These are phyloP conservation scores for Dissophora globulifera DNA, from an alignment of 192 early-diverging fungal genomes.

Conservation along the genomic window DNA sequence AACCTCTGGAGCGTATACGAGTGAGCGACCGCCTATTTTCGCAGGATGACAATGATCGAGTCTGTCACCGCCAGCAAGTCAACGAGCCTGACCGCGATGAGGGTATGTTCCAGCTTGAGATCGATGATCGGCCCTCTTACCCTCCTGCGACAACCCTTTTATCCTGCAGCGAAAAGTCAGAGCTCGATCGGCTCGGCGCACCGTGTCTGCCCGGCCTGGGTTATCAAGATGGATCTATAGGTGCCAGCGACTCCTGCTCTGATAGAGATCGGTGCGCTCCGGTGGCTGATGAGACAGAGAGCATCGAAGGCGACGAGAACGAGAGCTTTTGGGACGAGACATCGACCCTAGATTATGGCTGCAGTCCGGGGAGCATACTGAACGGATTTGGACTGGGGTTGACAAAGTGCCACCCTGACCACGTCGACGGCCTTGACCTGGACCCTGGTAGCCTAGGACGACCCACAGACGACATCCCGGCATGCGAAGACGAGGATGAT, in stretches of 20 bases:
- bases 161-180: neutral
- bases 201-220: neutral
- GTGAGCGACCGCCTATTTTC: neutral
- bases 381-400: constrained; percentile 28
- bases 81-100: constrained; percentile 46
- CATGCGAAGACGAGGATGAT: constrained; percentile 10
- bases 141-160: neutral
- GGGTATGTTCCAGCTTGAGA: constrained; percentile 45
- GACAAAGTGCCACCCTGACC: constrained; percentile 13
- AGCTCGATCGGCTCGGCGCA: constrained; percentile 7
- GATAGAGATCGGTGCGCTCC: constrained; percentile 1
- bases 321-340: constrained; percentile 52
- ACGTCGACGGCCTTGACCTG: neutral
- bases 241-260: neutral
- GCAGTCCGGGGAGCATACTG: constrained; percentile 31
- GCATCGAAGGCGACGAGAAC: constrained; percentile 38
- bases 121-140: constrained; percentile 32
- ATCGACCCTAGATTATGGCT: constrained; percentile 44
- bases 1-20: neutral
- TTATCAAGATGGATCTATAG: constrained; percentile 4
- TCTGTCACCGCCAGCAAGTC: neutral
- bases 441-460: neutral
- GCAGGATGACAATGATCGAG: constrained; percentile 6
- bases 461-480: no score
- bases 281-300: constrained; percentile 11